phyloP scores from a whole-genome alignment of 805 yeast genomes.

The Hyphopichia homilentoma region DNA sequence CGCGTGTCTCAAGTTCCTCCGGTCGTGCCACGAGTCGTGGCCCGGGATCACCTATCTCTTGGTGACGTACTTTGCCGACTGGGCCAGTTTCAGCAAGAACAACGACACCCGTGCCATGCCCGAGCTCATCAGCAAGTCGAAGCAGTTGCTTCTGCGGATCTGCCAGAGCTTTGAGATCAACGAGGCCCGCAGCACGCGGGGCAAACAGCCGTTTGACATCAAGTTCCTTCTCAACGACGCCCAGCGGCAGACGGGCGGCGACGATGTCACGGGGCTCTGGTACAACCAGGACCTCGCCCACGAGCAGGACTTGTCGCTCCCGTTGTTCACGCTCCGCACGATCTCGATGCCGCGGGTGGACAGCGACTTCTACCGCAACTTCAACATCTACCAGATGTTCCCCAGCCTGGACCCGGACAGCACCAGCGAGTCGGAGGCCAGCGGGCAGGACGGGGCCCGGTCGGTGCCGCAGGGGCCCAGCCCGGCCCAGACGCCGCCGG shows the following conservation, averaged over 20 bases:
- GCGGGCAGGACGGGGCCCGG: background rate
- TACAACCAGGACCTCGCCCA: background rate
- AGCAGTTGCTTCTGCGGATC: slow-evolving; percentile 2
- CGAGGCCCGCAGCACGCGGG: background rate
- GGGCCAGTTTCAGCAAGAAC: too few species aligned
- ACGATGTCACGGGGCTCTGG: background rate
- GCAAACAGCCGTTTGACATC: slow-evolving; percentile 7
- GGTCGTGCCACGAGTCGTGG: slow-evolving; percentile 6
- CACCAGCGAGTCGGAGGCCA: background rate
- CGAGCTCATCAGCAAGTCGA: slow-evolving; percentile 3
- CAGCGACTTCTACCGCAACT: slow-evolving; percentile 3
- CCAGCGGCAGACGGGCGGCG: background rate
- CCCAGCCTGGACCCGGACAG: background rate
- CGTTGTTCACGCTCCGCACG: slow-evolving; percentile 4
- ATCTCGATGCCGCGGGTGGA: slow-evolving; percentile 5
- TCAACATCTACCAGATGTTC: slow-evolving; percentile 6
- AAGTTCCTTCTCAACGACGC: slow-evolving; percentile 6
- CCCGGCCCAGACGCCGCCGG: background rate
- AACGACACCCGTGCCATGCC: background rate
- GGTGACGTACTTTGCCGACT: slow-evolving; percentile 6
- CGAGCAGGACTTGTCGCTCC: slow-evolving; percentile 4
- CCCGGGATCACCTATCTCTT: slow-evolving; percentile 8
- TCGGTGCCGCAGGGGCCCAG: background rate
- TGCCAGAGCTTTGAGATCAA: slow-evolving; percentile 1
- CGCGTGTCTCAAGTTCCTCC: slow-evolving; percentile 5